Conservation (phyloP, 2,329 filamentous ascomycete genomes). For the Ophiobolus disseminans region DNA sequence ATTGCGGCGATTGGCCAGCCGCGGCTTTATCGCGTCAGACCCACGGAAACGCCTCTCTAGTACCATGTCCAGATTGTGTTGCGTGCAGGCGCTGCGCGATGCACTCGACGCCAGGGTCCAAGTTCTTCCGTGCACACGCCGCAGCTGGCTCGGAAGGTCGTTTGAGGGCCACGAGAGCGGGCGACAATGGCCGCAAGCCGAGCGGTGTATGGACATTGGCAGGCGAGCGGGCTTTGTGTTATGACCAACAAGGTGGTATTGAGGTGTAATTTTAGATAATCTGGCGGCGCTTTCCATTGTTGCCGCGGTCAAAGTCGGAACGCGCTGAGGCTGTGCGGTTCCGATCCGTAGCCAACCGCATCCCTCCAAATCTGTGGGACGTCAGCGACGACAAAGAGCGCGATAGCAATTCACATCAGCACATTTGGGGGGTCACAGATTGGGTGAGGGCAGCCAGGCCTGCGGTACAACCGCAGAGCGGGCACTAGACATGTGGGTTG, state of each 20-base stretch:
- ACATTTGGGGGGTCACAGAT: slow-evolving; percentile 14
- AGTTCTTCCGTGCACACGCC: slow-evolving; percentile 13
- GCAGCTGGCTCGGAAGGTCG: neutral
- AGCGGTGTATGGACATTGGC: slow-evolving; percentile 17
- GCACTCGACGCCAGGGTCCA: slow-evolving; percentile 14
- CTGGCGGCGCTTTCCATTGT: slow-evolving; percentile 41
- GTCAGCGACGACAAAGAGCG: slow-evolving; percentile 15
- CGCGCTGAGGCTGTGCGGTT: slow-evolving; percentile 34
- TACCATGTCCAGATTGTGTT: slow-evolving; percentile 14
- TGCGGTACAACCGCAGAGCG: slow-evolving; percentile 26
- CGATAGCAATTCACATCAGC: slow-evolving; percentile 3
- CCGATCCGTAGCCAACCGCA: slow-evolving; percentile 34
- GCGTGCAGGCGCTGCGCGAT: slow-evolving; percentile 26
- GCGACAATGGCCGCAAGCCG: slow-evolving; percentile 9
- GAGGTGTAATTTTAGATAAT: slow-evolving; percentile 39
- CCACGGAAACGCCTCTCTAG: slow-evolving; percentile 18
- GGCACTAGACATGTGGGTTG: slow-evolving; percentile 29
- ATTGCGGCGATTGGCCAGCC: slow-evolving; percentile 28
- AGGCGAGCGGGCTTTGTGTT: neutral
- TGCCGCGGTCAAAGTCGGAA: slow-evolving; percentile 46
- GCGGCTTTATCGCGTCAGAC: slow-evolving; percentile 35
- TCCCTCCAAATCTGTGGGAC: slow-evolving; percentile 12
- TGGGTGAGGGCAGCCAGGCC: slow-evolving; percentile 20
- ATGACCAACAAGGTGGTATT: slow-evolving; percentile 28
- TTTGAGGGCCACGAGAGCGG: slow-evolving; percentile 1